A percentile compares a stretch with the other conserved stretches of the same genome.
These are phyloP conservation scores for Aspergillus hiratsukae DNA, from an alignment of 2,329 filamentous ascomycete genomes.

Conservation along the genomic window DNA sequence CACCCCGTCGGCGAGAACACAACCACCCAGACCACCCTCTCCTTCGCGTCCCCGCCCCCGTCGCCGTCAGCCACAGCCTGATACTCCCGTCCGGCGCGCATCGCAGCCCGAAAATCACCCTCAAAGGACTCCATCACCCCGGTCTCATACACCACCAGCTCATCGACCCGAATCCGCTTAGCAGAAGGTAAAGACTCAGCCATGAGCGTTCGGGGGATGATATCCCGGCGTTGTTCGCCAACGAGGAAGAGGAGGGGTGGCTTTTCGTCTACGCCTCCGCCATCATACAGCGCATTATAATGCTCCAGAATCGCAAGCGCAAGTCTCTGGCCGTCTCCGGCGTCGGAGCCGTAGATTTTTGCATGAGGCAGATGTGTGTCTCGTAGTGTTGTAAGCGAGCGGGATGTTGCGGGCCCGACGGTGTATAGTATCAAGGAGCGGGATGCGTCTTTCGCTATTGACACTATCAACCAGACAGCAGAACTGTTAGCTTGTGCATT, in stretches of 20 bases:
- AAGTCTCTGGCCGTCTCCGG: conserved; percentile 78
- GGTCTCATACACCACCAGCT: conserved; percentile 83
- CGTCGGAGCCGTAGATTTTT: conserved; percentile 70
- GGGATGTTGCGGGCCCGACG: conserved; percentile 51
- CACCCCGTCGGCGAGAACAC: conserved; percentile 60
- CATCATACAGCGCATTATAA: conserved; percentile 50
- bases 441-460: conserved; percentile 17
- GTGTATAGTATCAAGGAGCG: conserved; percentile 38
- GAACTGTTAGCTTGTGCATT: neutral
- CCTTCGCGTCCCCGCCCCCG: neutral
- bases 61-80: conserved; percentile 35
- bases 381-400: conserved; percentile 58
- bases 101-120: conserved; percentile 54
- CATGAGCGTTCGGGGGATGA: conserved; percentile 79
- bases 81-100: conserved; percentile 44
- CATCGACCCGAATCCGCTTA: conserved; percentile 63
- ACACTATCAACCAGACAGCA: neutral
- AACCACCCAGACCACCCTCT: conserved; percentile 34
- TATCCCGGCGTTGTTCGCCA: conserved; percentile 81
- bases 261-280: conserved; percentile 19
- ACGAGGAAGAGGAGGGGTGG: conserved; percentile 78
- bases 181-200: conserved; percentile 47
- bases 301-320: conserved; percentile 74
- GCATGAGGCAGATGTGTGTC: conserved; percentile 43
- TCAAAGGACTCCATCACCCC: conserved; percentile 76